Evolutionary conservation across 345 rosid species (phyloP), one percentile per base, ranked within the genome.

Genomic region (Clausena lansium): DNA sequence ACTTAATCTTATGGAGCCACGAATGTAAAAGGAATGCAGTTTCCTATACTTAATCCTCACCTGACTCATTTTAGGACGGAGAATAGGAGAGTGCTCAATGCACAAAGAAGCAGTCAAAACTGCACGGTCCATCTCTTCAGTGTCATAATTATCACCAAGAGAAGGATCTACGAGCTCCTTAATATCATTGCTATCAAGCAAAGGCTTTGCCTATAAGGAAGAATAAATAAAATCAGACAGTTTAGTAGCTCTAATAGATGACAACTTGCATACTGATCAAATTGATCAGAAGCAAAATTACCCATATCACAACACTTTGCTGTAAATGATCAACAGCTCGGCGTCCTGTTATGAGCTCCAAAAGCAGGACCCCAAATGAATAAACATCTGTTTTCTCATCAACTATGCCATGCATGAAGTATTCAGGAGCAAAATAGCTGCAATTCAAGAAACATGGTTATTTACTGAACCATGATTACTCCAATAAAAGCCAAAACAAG

Each of bases 361-460:
- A 81, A 76, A 95, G 94, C 22, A 95, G 85, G 76, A 95, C 98
- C 54, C 99, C 99, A 70, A 89, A 91, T 39, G 99, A 90, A 79
- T 87, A 95, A 67, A 93, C 89, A 77, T 95, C 99, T 0, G 98
- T 95, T 84, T 95, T 95, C 88, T 93, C 99, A 27, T 95, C 98
- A 0, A 95, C 95, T 65, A 95, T 84, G 59, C 99, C 99, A 0
- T 95, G 92, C 98, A 93, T 93, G 83, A 90, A 88, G 88, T 95
- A 95, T 73, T 94, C 98, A 0, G 98, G 98, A 61, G 98, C 98
- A 77, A 94, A 93, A 83, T 93, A 94, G 76, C 98, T 94, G 79
- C 85, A 82, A 24, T 64, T 78, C 67, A 39, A 74, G 45, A 63
- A 70, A 45, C 41, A 41, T 27, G 30, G 57, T 70, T 30, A 64